Base-by-base conservation (phyloP, 2,329 filamentous ascomycete genomes). In the Claviceps sorghi region DNA sequence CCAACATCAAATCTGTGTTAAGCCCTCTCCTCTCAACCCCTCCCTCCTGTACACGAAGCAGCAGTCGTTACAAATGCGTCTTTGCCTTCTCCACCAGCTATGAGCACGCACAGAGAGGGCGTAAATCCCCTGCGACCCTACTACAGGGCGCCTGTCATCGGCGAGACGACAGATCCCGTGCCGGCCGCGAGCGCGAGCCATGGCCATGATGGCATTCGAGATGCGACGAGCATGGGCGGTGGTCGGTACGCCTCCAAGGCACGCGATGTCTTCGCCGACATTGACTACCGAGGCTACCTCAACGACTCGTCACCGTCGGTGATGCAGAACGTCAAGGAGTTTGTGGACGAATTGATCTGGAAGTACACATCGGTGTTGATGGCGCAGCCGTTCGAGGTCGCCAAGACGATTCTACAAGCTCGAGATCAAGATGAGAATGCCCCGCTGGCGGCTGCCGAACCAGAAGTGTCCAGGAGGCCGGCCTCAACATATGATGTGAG, bases 321-420 rank as follows among this genome's bases (percentile, higher is more conserved):
- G 30, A 76, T 88, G 11, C 84, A 87, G 59, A 85, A 85, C 57
- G 74, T 84, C 44, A 87, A 85, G 64, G 83, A 84, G 56, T 71
- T 95, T 55, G 64, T 95, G 48, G 89, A 97, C 64, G 84, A 90
- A 65, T 80, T 93, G 58, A 65, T 95, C 67, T 94, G 90, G 83
- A 91, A 93, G 65, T 98, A 98, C 70, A 85, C 84, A 15, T 88
- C 84, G 53, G 83, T 95, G 26, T 69, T 97, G 62, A 83, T 95
- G 65, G 86, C 88, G 51, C 93, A 98, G 69, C 93, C 93, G 15
- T 97, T 98, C 67, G 93, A 97, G 73, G 90, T 96, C 53, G 89
- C 91, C 63, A 97, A 96, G 76, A 93, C 84, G 15, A 80, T 97
- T 52, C 71, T 98, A 60, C 93, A 98, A 69, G 81, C 89, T 50